Percentiles rank a stretch among this genome's conserved stretches.
Conservation (phyloP, 208 protist species). For the Crithidia sp. region DNA sequence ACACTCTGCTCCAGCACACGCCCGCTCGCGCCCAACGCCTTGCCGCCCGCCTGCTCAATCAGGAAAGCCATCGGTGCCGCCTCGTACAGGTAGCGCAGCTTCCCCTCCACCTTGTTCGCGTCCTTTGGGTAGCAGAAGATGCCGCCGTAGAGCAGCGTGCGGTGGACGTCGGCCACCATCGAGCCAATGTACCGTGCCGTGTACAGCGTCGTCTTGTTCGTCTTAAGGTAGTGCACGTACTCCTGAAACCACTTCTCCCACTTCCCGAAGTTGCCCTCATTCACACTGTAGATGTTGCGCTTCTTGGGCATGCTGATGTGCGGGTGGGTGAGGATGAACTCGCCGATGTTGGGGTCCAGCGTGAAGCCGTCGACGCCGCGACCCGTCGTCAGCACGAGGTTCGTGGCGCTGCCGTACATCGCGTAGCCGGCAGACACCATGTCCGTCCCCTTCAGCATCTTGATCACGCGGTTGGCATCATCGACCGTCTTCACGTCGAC, state of each 20-base stretch:
- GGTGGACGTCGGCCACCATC: conserved; percentile 98
- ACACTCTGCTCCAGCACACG: conserved; percentile 90
- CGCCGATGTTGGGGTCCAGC: conserved; percentile 95
- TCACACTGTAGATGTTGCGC: conserved; percentile 97
- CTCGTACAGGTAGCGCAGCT: conserved; percentile 98
- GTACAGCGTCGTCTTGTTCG: conserved; percentile 67
- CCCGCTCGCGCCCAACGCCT: conserved; percentile 72
- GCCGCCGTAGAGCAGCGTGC: conserved; percentile 98
- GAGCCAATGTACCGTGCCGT: conserved; percentile 91
- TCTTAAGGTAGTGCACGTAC: conserved; percentile 77
- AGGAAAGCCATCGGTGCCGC: conserved; percentile 94
- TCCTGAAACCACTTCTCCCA: conserved; percentile 84
- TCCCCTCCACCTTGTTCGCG: conserved; percentile 92
- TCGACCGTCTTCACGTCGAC: conserved; percentile 80
- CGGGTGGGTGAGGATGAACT: conserved; percentile 97
- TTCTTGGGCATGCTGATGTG: conserved; percentile 91
- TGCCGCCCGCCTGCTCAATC: conserved; percentile 92
- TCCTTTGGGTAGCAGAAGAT: conserved; percentile 98
- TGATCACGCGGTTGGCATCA: conserved; percentile 76
- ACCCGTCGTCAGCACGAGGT: conserved; percentile 93
- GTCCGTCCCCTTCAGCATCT: conserved; percentile 60
- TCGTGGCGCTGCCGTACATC: conserved; percentile 95
- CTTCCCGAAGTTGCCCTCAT: conserved; percentile 93
- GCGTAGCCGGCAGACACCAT: conserved; percentile 93
- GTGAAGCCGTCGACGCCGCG: conserved; percentile 95